Percentiles rank a stretch among this genome's conserved stretches.
Evolutionary conservation across 2,329 filamentous ascomycete genomes (phyloP).

Genomic region (Neophaeococcomyces mojaviensis): DNA sequence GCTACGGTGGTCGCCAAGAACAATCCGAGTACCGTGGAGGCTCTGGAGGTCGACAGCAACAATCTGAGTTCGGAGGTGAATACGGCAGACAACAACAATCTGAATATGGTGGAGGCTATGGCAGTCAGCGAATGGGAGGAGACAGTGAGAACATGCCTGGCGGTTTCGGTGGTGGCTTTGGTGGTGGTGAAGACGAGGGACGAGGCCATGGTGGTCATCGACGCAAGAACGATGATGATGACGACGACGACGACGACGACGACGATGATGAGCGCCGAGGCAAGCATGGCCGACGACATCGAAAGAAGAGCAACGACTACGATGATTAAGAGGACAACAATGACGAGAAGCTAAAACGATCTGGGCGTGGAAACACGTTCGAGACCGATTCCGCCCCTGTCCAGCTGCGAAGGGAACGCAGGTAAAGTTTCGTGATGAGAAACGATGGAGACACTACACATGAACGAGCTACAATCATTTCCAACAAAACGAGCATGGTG

Average conservation of each 20-base stretch:
- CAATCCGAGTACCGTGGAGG: not conserved
- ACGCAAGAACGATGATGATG: too few species aligned
- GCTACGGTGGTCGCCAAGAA: not conserved
- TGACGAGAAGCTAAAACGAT: not conserved
- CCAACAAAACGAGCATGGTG: too few species aligned
- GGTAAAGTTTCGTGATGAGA: too few species aligned
- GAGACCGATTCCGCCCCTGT: too few species aligned
- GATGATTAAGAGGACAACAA: not conserved
- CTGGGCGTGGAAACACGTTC: too few species aligned
- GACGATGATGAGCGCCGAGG: slow-evolving; percentile 1
- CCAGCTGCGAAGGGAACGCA: too few species aligned
- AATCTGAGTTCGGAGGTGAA: not conserved
- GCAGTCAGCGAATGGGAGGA: slow-evolving; percentile 4
- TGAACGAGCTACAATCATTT: too few species aligned
- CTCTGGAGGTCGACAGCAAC: not conserved
- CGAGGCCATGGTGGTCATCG: not conserved
- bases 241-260: too few species aligned
- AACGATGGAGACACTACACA: too few species aligned
- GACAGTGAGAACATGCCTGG: slow-evolving; percentile 14
- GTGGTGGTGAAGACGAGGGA: not conserved
- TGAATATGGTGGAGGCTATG: slow-evolving; percentile 10
- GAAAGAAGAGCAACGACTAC: slow-evolving; percentile 6
- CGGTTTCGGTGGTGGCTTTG: not conserved
- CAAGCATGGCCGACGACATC: slow-evolving; percentile 6
- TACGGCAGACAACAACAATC: slow-evolving; percentile 7